Percentiles rank a stretch among this genome's conserved stretches.
These are phyloP conservation scores for Chamaecrista fasciculata DNA, from an alignment of 306 rosid genomes.

Conservation along the genomic window DNA sequence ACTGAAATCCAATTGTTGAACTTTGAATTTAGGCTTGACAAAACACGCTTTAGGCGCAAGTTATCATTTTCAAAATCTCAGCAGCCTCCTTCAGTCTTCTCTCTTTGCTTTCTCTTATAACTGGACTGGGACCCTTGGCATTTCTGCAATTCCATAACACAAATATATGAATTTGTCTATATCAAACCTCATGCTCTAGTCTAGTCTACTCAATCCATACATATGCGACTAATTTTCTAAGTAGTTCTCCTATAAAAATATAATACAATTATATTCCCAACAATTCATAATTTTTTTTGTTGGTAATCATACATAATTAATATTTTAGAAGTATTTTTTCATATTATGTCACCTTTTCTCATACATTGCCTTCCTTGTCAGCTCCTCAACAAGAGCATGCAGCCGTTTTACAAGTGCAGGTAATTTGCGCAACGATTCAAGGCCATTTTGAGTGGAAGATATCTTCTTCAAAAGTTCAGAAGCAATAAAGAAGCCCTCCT, in stretches of 20 bases:
- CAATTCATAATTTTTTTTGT: too few species aligned
- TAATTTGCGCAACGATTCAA: conserved; percentile 51
- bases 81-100: conserved; percentile 72
- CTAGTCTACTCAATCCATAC: too few species aligned
- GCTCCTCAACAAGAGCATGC: conserved; percentile 68
- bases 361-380: conserved; percentile 45
- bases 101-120: conserved; percentile 51
- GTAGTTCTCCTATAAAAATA: too few species aligned
- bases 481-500: conserved; percentile 72
- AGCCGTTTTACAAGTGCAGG: conserved; percentile 70
- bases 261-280: too few species aligned
- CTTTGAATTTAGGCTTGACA: neutral
- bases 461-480: conserved; percentile 74
- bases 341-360: too few species aligned
- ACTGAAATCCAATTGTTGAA: neutral
- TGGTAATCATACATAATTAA: too few species aligned
- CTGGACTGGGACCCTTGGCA: conserved; percentile 35
- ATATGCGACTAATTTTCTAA: too few species aligned
- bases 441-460: conserved; percentile 52
- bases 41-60: conserved; percentile 12
- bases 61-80: conserved; percentile 55
- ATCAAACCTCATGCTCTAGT: too few species aligned
- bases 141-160: conserved; percentile 45
- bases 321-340: too few species aligned
- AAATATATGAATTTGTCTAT: neutral